Base-by-base conservation (phyloP, 2,329 filamentous ascomycete genomes). In the Delphinella strobiligena region DNA sequence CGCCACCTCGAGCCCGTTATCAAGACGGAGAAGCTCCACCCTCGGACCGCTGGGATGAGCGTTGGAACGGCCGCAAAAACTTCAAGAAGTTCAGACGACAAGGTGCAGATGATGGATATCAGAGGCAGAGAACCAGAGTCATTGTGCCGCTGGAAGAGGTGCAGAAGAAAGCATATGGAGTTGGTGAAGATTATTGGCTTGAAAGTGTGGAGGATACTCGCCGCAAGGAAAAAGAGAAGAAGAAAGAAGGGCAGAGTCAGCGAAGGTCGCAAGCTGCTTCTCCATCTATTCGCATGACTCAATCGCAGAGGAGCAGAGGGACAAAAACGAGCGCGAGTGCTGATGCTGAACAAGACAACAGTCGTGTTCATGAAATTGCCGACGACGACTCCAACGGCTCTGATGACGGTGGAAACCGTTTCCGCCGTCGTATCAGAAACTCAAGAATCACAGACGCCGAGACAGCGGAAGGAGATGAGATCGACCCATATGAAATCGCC, bases 61-160 rank as follows among this genome's bases (percentile, higher is more conserved):
- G 71, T 30, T 98, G 91, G 91, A 93, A 95, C 55, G 91, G 89
- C 1, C 73, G 89, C 32, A 89, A 86, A 60, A 96, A 98, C 54
- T 98, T 94, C 65, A 98, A 98, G 59, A 82, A 77, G 51, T 98
- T 98, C 54, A 69, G 46, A 9, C 41, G 74, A 17, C 72, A 72
- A 29, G 49, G 51, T n/a, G 43, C 46, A 38, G 56, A 51, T 16
- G 49, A 35, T 31, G 46, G 42, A 45, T 56, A 45, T 38, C 59
- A 54, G 35, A 61, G 63, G n/a, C 60, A 61, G 24, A 60, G 63
- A 3, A 67, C 69, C 43, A 67, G 65, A 12, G 70, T 82, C 24
- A 82, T 93, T 30, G 75, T 94, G 3, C 63, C 71, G 0, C 62
- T 93, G 3, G 76, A 83, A 47, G 78, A 85, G 56, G 81, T 78